Percentiles rank a stretch among this genome's conserved stretches.
phyloP scores from a whole-genome alignment of 2,329 filamentous ascomycete species.

The Neonectria punicea region DNA sequence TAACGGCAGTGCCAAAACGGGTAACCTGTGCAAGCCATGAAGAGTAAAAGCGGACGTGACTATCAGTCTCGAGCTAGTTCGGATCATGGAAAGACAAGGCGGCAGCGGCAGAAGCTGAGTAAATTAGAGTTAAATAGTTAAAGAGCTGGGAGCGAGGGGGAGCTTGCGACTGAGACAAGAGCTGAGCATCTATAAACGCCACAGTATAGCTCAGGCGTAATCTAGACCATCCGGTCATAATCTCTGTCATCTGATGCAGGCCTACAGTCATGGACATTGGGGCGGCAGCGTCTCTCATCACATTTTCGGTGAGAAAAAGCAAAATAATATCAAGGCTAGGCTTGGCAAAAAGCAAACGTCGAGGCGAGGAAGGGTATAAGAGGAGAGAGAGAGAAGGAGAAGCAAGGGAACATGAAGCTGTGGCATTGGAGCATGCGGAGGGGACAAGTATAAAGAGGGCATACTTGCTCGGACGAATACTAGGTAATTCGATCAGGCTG shows the following conservation, averaged over 20 bases:
- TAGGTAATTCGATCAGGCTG: not conserved
- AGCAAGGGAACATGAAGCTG: not conserved
- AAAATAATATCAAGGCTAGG: not conserved
- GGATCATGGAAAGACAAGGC: not conserved
- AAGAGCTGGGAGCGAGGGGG: not conserved
- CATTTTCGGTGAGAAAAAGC: not conserved
- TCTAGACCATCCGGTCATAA: not conserved
- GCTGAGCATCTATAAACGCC: not conserved
- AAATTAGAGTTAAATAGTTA: not conserved
- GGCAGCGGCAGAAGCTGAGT: not conserved
- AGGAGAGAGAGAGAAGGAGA: not conserved
- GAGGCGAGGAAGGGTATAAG: not conserved
- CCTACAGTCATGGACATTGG: not conserved
- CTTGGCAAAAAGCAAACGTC: not conserved
- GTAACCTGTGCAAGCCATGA: not conserved
- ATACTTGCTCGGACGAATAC: not conserved
- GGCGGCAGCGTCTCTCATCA: not conserved
- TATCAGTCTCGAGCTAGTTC: not conserved
- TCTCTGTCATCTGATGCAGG: not conserved
- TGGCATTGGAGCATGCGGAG: not conserved
- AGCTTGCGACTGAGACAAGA: not conserved
- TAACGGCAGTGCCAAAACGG: not conserved
- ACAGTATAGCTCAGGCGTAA: not conserved
- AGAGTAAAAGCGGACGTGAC: not conserved
- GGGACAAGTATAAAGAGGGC: not conserved